phyloP scores from a whole-genome alignment of 257 asterid genomes.

The Perilla frutescens region DNA sequence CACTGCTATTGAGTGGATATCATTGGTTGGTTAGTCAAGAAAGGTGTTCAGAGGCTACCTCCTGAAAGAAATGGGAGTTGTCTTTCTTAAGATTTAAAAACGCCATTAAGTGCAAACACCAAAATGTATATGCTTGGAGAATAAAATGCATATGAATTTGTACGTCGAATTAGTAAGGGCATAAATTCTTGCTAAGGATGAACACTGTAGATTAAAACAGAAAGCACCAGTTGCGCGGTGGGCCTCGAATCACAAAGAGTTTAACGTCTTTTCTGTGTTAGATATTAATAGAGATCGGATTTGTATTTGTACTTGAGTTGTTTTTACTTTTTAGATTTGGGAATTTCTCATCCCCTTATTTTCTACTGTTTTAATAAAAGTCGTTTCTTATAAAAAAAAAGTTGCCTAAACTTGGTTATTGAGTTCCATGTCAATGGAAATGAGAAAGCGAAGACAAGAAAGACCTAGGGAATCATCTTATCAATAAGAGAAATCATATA shows the following conservation, averaged over 20 bases:
- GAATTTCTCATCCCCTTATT: no score
- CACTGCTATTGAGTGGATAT: neutral
- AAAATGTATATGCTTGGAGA: neutral
- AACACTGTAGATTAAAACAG: neutral
- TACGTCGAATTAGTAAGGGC: neutral
- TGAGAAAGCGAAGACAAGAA: slow-evolving; percentile 5
- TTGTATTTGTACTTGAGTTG: no score
- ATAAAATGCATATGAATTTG: neutral
- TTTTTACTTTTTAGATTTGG: neutral
- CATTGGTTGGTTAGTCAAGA: neutral
- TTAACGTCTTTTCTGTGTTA: no score
- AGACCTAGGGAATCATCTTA: slow-evolving; percentile 16
- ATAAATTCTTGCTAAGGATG: neutral
- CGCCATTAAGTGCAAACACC: neutral
- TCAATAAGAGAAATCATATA: neutral
- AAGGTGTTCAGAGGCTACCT: neutral
- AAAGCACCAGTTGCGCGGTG: neutral
- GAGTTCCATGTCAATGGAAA: neutral
- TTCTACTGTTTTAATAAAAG: no score
- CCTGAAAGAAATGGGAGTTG: neutral
- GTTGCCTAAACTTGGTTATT: neutral
- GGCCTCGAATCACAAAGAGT: no score
- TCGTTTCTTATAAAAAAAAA: no score
- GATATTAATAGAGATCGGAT: no score
- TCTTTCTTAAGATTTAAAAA: neutral